phyloP scores from a whole-genome alignment of 495 filamentous ascomycete genomes.

The Aspergillus panamensis region DNA sequence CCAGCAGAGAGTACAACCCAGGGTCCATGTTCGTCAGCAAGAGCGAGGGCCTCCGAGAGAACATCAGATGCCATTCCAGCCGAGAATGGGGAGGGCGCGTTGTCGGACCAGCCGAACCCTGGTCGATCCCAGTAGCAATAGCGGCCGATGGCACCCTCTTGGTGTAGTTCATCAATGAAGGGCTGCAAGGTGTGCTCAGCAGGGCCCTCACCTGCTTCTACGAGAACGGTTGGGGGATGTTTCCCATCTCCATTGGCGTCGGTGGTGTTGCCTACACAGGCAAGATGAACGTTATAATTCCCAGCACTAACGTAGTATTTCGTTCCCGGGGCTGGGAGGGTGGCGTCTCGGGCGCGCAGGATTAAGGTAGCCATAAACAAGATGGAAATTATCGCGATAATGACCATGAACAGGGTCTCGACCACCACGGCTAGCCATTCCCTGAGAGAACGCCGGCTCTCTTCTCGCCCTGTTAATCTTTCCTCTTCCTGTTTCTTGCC shows the following conservation, averaged over 20 bases:
- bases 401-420: slow-evolving; percentile 64
- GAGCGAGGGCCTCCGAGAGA: slow-evolving; percentile 76
- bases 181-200: slow-evolving; percentile 70
- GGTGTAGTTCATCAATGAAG: slow-evolving; percentile 60
- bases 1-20: slow-evolving; percentile 74
- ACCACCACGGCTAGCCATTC: slow-evolving; percentile 83
- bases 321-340: slow-evolving; percentile 65
- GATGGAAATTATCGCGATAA: slow-evolving; percentile 61
- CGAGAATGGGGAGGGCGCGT: slow-evolving; percentile 87
- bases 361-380: slow-evolving; percentile 76
- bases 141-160: slow-evolving; percentile 70
- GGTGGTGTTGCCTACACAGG: slow-evolving; percentile 66
- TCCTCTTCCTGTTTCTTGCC: slow-evolving; percentile 92
- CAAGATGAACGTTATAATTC: slow-evolving; percentile 81
- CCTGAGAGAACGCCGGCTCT: slow-evolving; percentile 72
- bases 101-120: slow-evolving; percentile 86
- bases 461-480: slow-evolving; percentile 82
- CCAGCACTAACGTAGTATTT: slow-evolving; percentile 73
- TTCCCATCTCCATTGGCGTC: slow-evolving; percentile 36
- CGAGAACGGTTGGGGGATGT: slow-evolving; percentile 62
- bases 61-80: slow-evolving; percentile 86
- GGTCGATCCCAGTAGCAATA: slow-evolving; percentile 98
- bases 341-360: slow-evolving; percentile 70
- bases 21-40: slow-evolving; percentile 77
- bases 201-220: slow-evolving; percentile 77